Evolutionary conservation across 441 rosid species (phyloP), one percentile per base, ranked within the genome.

Genomic region (Melianthus villosus): DNA sequence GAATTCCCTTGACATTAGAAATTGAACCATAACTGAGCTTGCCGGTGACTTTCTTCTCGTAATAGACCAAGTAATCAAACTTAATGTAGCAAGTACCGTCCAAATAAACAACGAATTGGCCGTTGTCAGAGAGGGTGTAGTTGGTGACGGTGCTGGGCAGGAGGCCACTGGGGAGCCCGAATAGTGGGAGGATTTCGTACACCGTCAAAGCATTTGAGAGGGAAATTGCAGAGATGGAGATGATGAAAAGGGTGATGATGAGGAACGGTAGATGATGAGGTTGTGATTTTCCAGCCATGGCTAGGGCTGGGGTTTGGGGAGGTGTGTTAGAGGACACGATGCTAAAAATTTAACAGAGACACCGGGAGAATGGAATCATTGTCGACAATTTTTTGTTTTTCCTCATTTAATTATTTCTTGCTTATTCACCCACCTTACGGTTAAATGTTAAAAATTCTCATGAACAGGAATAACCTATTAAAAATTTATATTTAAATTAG

Each of bases 141-240:
- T 46, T 51, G 10, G 40, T 46, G 53, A 83, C 91, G 22, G 82
- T 27, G 43, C 44, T 37, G 0, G 97, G 97, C 4, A 87, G 46
- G 9, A 87, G 68, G 0, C 97, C 97, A 34, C 71, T 40, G 0
- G 97, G 97, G 65, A 87, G 94, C 42, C 97, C 93, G 63, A 40
- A 83, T 42, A 72, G 53, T 16, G 93, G 80, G 35, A 87, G 80
- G 68, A 83, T 54, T 2, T 87, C 91, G 61, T 67, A 75, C 19
- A 82, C 86, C 8, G 79, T 53, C 2, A 17, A 9, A 29, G n/a
- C 12, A 29, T 9, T 19, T 12, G 19, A 13, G 1, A 12, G 19
- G n/a, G 36, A 22, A 28, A 25, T 29, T 28, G 22, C 46, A 8
- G 34, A 25, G 14, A 31, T 16, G 34, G 34, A 14, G 34, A 31